These are phyloP conservation scores for Termitomyces heimii DNA, from an alignment of 768 basidiomycete species.

Conservation along the genomic window DNA sequence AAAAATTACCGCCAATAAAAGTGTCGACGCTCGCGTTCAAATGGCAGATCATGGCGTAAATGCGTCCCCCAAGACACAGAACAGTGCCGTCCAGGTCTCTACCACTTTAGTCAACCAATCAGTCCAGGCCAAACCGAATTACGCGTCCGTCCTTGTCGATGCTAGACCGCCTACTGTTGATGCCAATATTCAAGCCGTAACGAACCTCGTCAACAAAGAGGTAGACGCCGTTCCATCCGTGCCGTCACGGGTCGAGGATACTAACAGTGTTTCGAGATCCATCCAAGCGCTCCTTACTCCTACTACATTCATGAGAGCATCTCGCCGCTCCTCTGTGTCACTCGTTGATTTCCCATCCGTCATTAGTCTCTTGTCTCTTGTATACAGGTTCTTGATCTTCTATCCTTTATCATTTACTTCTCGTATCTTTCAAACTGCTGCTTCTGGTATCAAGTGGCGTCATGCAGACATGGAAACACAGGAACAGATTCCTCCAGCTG, in stretches of 20 bases:
- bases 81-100: slow-evolving; percentile 29
- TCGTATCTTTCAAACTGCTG: slow-evolving; percentile 25
- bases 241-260: slow-evolving; percentile 40
- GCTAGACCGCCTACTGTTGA: slow-evolving; percentile 18
- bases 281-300: slow-evolving; percentile 25
- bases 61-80: slow-evolving; percentile 23
- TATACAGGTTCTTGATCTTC: slow-evolving; percentile 40
- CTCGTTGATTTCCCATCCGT: slow-evolving; percentile 33
- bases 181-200: slow-evolving; percentile 14
- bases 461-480: slow-evolving; percentile 8
- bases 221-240: slow-evolving; percentile 51
- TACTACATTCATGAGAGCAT: slow-evolving; percentile 8
- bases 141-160: slow-evolving; percentile 23
- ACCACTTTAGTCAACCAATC: slow-evolving; percentile 25
- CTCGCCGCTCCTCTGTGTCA: slow-evolving; percentile 9
- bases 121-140: slow-evolving; percentile 28
- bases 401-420: slow-evolving; percentile 48
- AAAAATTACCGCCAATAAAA: slow-evolving; percentile 34
- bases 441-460: slow-evolving; percentile 16
- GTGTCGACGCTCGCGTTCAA: slow-evolving; percentile 36
- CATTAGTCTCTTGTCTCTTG: slow-evolving; percentile 37
- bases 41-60: slow-evolving; percentile 26
- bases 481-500: slow-evolving; percentile 1
- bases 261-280: slow-evolving; percentile 23
- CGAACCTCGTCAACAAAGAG: slow-evolving; percentile 28